phyloP scores from a whole-genome alignment of 139 green algal species.

The Mychonastes homosphaera region DNA sequence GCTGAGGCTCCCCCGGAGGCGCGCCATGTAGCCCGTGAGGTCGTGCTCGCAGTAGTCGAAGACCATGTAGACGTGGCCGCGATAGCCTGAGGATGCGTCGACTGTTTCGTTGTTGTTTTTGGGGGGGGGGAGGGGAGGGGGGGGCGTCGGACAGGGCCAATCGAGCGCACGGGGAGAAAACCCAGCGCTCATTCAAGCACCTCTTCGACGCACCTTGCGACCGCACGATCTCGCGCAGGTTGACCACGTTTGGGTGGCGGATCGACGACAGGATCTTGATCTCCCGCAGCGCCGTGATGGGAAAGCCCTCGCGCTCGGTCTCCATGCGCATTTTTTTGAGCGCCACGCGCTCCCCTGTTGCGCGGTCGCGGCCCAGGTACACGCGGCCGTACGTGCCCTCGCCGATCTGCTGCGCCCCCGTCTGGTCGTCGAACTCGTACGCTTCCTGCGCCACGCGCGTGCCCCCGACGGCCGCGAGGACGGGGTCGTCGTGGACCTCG shows the following conservation, averaged over 20 bases:
- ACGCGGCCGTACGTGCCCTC: constrained; percentile 80
- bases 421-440: too few species aligned
- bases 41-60: constrained; percentile 99
- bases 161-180: not conserved
- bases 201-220: constrained; percentile 43
- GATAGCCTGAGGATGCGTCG: constrained; percentile 70
- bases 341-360: constrained; percentile 56
- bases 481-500: too few species aligned
- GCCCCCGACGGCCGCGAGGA: too few species aligned
- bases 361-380: constrained; percentile 21
- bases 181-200: too few species aligned
- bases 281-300: constrained; percentile 96
- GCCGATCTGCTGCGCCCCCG: constrained; percentile 73
- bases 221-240: constrained; percentile 92
- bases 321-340: constrained; percentile 99
- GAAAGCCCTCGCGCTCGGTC: constrained; percentile 98
- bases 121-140: too few species aligned
- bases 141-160: not conserved
- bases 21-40: constrained; percentile 86
- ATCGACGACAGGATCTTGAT: constrained; percentile 93
- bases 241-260: constrained; percentile 88
- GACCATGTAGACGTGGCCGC: constrained; percentile 98
- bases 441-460: too few species aligned
- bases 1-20: constrained; percentile 33
- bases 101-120: too few species aligned